These are phyloP conservation scores for Leishmania martiniquensis DNA, from an alignment of 208 protist genomes.

Conservation along the genomic window DNA sequence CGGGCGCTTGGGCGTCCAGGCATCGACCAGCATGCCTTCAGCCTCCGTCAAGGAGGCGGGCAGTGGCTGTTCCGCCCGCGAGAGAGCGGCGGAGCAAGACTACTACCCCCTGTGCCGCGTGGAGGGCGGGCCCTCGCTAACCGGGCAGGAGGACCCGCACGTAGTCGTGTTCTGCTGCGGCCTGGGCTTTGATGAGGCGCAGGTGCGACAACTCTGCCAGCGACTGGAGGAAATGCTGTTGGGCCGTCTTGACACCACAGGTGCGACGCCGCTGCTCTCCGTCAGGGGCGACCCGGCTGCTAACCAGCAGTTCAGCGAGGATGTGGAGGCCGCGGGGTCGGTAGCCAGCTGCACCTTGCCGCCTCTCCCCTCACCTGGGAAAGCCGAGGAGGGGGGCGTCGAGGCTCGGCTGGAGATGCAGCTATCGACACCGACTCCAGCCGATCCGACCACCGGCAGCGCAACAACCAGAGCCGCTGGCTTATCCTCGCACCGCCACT, in stretches of 20 bases:
- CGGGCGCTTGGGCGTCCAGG: background rate
- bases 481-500: constrained; percentile 28
- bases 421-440: constrained; percentile 4
- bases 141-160: constrained; percentile 41
- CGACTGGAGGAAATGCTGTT: constrained; percentile 55
- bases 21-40: constrained; percentile 1
- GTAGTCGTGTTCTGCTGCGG: constrained; percentile 66
- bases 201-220: constrained; percentile 50
- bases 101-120: constrained; percentile 45
- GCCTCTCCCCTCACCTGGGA: constrained; percentile 1
- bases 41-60: constrained; percentile 25
- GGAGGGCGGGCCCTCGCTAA: constrained; percentile 33
- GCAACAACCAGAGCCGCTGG: background rate
- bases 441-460: background rate
- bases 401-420: constrained; percentile 8
- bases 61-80: constrained; percentile 12
- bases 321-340: constrained; percentile 2
- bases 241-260: constrained; percentile 4
- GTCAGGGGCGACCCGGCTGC: background rate
- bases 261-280: constrained; percentile 7
- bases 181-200: constrained; percentile 49
- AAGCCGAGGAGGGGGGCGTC: constrained; percentile 15
- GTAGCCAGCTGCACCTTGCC: background rate
- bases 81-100: constrained; percentile 27
- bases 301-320: background rate